Evolutionary conservation across 768 basidiomycete species (phyloP), one percentile per base, ranked within the genome.

Genomic region (Saitozyma sp.): DNA sequence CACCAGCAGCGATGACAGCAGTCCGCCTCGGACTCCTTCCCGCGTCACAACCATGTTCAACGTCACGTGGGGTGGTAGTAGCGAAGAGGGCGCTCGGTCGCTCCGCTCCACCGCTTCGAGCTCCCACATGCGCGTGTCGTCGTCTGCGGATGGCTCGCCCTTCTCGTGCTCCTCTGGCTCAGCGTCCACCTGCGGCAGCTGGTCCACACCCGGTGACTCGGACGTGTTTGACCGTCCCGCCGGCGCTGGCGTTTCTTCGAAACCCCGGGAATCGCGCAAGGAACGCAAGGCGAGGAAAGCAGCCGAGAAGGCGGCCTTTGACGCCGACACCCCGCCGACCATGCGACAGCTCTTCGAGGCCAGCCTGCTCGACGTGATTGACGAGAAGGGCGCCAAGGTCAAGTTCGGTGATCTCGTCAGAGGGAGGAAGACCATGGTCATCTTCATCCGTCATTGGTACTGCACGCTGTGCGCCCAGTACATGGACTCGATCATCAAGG

Each of bases 401-500:
- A 82, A 79, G 42, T 92, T 94, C 64, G 88, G 89, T 0, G 84
- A 87, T 20, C 77, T 95, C 46, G 67, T 78, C 10, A 75, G 82
- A 10, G 81, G 82, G 64, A 70, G 72, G 53, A 84, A 82, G 74
- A 88, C 88, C 0, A 84, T 92, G 65, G 86, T 92, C 56, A 80
- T 92, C 48, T 95, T 95, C 81, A 88, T 96, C 65, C 83, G 92
- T 49, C 90, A 92, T 78, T 92, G 84, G 74, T 76, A 69, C 62
- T 93, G 91, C 73, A 88, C 89, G 0, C 79, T 87, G 11, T 91
- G 90, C 77, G 90, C 92, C 73, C 92, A 95, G 77, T 96, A 94
- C 77, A 86, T 93, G 83, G 82, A 85, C 48, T 87, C 86, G 41
- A 83, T 90, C 66, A 80, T 81, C 79, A 81, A 74, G 56, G 82